Evolutionary conservation across 2,329 filamentous ascomycete genomes (phyloP).

Genomic region (Emergomyces orientalis): DNA sequence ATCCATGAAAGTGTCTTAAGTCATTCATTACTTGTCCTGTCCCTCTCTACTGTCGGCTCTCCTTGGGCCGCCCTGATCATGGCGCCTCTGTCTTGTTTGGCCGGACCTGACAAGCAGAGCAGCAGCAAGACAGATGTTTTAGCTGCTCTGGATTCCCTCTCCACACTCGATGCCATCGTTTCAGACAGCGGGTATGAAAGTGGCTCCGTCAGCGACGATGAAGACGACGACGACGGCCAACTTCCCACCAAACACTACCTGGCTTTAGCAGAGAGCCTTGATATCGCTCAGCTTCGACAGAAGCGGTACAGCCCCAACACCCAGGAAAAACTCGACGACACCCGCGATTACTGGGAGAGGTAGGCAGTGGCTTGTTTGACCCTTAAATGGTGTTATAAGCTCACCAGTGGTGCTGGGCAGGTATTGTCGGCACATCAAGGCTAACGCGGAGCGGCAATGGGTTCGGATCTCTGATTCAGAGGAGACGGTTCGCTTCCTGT

Average conservation of each 20-base stretch:
- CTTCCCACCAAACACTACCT: no score
- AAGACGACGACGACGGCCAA: no score
- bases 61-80: slow-evolving; percentile 11
- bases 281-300: slow-evolving; percentile 22
- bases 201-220: slow-evolving; percentile 13
- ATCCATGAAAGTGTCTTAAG: neutral
- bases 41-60: neutral
- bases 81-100: slow-evolving; percentile 11
- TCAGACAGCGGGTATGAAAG: slow-evolving; percentile 15
- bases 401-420: no score
- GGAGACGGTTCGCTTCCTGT: slow-evolving; percentile 22
- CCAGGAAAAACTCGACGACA: slow-evolving; percentile 20
- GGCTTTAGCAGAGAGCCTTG: slow-evolving; percentile 19
- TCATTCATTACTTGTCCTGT: neutral
- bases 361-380: no score
- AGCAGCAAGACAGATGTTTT: slow-evolving; percentile 16
- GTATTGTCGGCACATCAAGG: no score
- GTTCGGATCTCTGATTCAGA: no score
- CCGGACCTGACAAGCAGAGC: slow-evolving; percentile 8
- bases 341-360: no score
- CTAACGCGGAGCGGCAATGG: no score
- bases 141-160: slow-evolving; percentile 14
- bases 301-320: slow-evolving; percentile 22
- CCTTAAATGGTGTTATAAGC: no score
- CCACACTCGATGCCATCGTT: slow-evolving; percentile 15